Evolutionary conservation across 371 early-diverging fungal genomes (phyloP), one percentile per base, ranked within the genome.

Genomic region (Basidiobolus meristosporus): DNA sequence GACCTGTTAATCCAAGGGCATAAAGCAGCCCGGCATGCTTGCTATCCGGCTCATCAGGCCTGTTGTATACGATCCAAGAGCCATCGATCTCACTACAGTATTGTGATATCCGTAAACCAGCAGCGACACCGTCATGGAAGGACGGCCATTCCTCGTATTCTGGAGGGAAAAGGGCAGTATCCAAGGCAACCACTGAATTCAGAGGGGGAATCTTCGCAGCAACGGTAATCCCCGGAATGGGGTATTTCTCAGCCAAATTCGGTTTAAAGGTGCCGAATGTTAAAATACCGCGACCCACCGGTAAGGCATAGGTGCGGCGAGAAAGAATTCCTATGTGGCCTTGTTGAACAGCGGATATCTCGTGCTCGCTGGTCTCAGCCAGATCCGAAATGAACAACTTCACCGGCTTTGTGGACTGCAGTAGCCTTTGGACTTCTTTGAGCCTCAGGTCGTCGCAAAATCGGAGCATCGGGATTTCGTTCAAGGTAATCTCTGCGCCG

Each of bases 111-210:
- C 73, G 59, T 3, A 90, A 59, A 3, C 79, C 88, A 0, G 78
- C 65, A 14, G 87, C 77, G 0, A 82, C 86, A 0, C 90, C 92
- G 37, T 76, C 70, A 52, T 91, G 88, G 45, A 91, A 90, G 5
- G 67, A 55, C 0, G 90, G 79, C 92, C 90, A 91, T 22, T 68
- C 61, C 1, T 63, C 29, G 2, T 59, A 47, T 2, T 77, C 71
- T 2, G 59, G 47, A 1, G 55, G 54, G 14, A 59, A 46, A 0
- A 51, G 17, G 1, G 51, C 29, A n/a, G 63, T 56, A 9, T 74
- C 78, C 0, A 72, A 45, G 14, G 56, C 52, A 2, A 73, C 60
- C 12, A 62, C 46, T 1, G 69, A 62, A 28, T 65, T 68, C 7
- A 65, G 35, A 0, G 84, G 79, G 2, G 73, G 47, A 3, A 88